A percentile compares a stretch with the other conserved stretches of the same genome.
phyloP scores from a whole-genome alignment of 2,329 filamentous ascomycete genomes.

The Monosporascus sp. region DNA sequence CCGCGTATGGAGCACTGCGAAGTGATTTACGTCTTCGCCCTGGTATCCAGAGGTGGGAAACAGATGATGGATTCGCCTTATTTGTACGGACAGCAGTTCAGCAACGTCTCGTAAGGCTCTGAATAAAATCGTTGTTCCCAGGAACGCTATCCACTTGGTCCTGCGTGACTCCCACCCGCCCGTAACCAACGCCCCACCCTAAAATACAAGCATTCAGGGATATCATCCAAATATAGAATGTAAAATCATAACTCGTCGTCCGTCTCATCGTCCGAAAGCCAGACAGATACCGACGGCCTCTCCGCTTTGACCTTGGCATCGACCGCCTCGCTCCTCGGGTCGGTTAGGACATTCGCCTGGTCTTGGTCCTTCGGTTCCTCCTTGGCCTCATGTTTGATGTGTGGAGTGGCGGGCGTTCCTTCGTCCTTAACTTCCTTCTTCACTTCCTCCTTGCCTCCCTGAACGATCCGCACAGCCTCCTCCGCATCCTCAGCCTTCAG shows the following conservation, averaged over 20 bases:
- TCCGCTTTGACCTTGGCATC: slow-evolving; percentile 3
- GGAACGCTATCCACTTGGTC: no score
- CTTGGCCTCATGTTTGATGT: slow-evolving; percentile 10
- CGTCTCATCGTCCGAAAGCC: slow-evolving; percentile 22
- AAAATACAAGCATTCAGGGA: not conserved
- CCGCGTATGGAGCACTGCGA: no score
- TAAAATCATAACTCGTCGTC: slow-evolving; percentile 22
- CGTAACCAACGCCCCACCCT: not conserved
- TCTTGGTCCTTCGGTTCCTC: not conserved
- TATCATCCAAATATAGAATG: slow-evolving; percentile 2
- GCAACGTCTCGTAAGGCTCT: no score
- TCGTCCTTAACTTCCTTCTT: slow-evolving; percentile 1
- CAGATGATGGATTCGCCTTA: no score
- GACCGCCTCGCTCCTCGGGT: slow-evolving; percentile 5
- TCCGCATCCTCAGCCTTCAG: not conserved
- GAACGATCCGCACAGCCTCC: not conserved
- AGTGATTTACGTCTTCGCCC: no score
- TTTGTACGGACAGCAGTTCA: no score
- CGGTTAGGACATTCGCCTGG: not conserved
- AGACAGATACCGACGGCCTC: slow-evolving; percentile 14
- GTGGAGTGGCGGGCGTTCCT: not conserved
- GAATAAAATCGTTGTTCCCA: no score
- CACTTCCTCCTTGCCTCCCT: slow-evolving; percentile 4
- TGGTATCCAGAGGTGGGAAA: no score
- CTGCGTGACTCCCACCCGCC: no score